Conservation (phyloP, 164 flowering plant species). For the Magnolia changhungtana region DNA sequence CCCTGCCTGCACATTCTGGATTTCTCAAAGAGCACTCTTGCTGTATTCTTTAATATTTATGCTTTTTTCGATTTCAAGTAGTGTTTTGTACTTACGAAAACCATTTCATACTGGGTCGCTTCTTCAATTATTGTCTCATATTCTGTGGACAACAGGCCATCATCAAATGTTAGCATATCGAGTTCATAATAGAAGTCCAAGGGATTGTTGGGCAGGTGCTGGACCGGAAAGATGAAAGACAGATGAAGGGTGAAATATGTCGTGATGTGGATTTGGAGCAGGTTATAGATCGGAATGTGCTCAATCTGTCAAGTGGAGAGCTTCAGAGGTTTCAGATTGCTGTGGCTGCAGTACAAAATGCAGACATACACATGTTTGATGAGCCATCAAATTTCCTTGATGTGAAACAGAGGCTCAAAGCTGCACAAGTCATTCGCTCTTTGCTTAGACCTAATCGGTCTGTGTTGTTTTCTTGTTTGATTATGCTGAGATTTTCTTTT, state of each 20-base stretch:
- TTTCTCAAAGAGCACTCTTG: no score
- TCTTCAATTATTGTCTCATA: background rate
- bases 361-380: conserved; percentile 98
- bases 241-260: conserved; percentile 66
- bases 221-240: conserved; percentile 91
- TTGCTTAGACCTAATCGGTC: conserved; percentile 89
- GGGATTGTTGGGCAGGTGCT: conserved; percentile 97
- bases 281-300: conserved; percentile 92
- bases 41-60: no score
- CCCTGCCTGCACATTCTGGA: no score
- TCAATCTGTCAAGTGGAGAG: conserved; percentile 98
- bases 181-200: conserved; percentile 91
- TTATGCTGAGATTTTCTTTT: background rate
- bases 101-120: background rate
- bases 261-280: conserved; percentile 77
- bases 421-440: conserved; percentile 92
- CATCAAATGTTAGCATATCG: conserved; percentile 96
- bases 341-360: conserved; percentile 89
- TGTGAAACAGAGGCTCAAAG: conserved; percentile 97
- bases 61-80: no score
- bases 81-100: no score
- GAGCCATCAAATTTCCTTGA: conserved; percentile 99
- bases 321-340: conserved; percentile 98
- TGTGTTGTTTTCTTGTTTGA: background rate
- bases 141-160: conserved; percentile 52